phyloP scores from a whole-genome alignment of 208 protist species.

The Herpetomonas muscarum region DNA sequence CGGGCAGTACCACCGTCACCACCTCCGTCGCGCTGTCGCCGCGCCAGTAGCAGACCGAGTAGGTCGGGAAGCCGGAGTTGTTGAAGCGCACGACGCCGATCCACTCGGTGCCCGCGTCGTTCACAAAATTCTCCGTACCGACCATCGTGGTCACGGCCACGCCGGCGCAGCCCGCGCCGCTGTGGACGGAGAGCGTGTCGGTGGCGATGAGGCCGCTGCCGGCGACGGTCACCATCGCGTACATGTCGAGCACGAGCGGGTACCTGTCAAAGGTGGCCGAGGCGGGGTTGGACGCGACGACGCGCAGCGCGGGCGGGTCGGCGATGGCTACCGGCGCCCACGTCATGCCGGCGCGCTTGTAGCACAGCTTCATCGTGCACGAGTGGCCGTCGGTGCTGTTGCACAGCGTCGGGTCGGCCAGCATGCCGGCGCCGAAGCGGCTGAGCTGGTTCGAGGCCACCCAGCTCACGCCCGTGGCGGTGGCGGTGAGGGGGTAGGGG shows the following conservation, averaged over 20 bases:
- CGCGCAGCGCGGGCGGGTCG: constrained; percentile 16
- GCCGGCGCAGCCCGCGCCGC: constrained; percentile 29
- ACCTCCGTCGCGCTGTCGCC: constrained; percentile 60
- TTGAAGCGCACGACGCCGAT: constrained; percentile 71
- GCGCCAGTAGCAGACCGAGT: constrained; percentile 75
- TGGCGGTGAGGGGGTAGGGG: constrained; percentile 46
- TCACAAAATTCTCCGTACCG: constrained; percentile 27
- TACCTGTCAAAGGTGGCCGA: constrained; percentile 63
- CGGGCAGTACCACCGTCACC: constrained; percentile 31
- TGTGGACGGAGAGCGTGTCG: constrained; percentile 48
- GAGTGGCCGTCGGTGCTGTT: constrained; percentile 15
- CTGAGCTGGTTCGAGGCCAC: constrained; percentile 51
- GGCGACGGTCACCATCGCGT: constrained; percentile 77
- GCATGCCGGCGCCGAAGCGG: constrained; percentile 62
- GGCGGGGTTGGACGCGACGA: constrained; percentile 68
- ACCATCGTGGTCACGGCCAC: constrained; percentile 35
- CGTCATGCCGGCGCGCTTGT: constrained; percentile 53
- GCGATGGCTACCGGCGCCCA: constrained; percentile 73
- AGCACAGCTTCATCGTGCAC: constrained; percentile 84
- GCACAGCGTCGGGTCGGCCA: constrained; percentile 55
- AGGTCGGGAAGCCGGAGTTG: constrained; percentile 21
- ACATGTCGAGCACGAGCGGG: constrained; percentile 61
- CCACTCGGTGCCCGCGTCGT: constrained; percentile 45
- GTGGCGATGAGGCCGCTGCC: constrained; percentile 36
- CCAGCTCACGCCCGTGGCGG: constrained; percentile 50